Evolutionary conservation across 2,329 filamentous ascomycete genomes (phyloP), one percentile per base, ranked within the genome.

Genomic region (Alternaria incomplexa): DNA sequence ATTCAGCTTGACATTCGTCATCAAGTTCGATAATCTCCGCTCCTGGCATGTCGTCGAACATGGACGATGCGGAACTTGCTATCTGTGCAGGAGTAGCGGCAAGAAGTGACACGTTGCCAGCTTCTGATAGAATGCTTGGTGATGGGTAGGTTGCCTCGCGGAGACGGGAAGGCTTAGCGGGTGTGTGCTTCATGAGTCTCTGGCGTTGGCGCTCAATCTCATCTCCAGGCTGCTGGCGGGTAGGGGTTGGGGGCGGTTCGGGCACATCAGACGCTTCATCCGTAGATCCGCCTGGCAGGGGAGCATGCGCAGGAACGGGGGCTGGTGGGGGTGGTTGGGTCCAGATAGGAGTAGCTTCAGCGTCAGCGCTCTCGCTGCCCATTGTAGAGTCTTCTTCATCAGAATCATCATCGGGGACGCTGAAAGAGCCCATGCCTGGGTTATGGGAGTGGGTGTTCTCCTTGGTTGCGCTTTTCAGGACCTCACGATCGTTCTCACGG

Each of bases 281-380:
- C 23, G 52, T 25, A 30, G 66, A 30, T 22, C 61, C 63, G 43
- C 63, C 64, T 28, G 77, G 77, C 17, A 79, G 65, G 3, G 74
- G 71, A 12, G 74, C 74, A 57, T 80, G 77, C 13, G 77, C 71
- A 11, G 78, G 77, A 10, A 72, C 73, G 10, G 78, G 77, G 23
- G 78, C 69, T 3, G 77, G 77, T 8, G 77, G 78, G 12, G 78
- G 78, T 20, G 73, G 61, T 53, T 79, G 76, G 1, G 76, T 79
- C 74, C 74, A 78, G 28, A 73, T 61, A 32, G 64, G 69, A 30
- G 67, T 58, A 12, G 60, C 63, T 22, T 66, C 64, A n/a, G 62
- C 63, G n/a, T 61, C 61, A n/a, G 68, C 58, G 25, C 62, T 64
- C 25, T 72, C 68, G 52, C 65, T 65, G 10, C 58, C 62, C 15